Base-by-base conservation (phyloP, 139 green algal genomes). In the Chlamydomonas incerta region DNA sequence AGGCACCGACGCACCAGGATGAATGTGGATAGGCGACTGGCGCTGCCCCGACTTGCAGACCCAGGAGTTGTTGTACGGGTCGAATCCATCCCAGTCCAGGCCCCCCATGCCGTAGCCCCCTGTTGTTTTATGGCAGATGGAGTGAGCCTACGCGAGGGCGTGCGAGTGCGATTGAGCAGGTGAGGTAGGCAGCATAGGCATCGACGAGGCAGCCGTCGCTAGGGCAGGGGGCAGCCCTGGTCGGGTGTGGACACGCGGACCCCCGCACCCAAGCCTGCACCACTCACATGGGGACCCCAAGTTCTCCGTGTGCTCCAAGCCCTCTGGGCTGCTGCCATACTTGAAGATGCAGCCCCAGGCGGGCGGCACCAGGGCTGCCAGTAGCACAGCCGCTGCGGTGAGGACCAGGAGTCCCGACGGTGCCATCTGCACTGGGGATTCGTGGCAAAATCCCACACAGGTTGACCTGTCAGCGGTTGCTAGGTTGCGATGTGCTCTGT, bases 61-160 rank as follows among this genome's bases (percentile, higher is more conserved):
- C 66, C 66, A 72, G n/a, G 66, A 24, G 18, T 31, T n/a, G 18
- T 72, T 37, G 66, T 28, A 28, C 66, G 15, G 17, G 66, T 72
- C 33, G 15, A 5, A 5, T 3, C 66, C 33, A 3, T 72, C 66
- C 66, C 66, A 72, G 31, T 72, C 66, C 17, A 72, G 15, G 24
- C 66, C 66, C 10, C 66, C 66, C 66, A 72, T 72, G 13, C 66
- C 66, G 33, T 72, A 72, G n/a, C 66, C 66, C 66, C 66, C 66
- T 72, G 66, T 10, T 0, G n/a, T n/a, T n/a, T n/a, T n/a, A n/a
- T n/a, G n/a, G n/a, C n/a, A n/a, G n/a, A n/a, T n/a, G n/a, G n/a
- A n/a, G n/a, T n/a, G n/a, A n/a, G n/a, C n/a, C n/a, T n/a, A n/a
- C n/a, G n/a, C 11, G n/a, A 37, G 37, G 29, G 62, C 8, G 62